Evolutionary conservation across 2,329 filamentous ascomycete species (phyloP).

Genomic region (Pezicula carpinea): DNA sequence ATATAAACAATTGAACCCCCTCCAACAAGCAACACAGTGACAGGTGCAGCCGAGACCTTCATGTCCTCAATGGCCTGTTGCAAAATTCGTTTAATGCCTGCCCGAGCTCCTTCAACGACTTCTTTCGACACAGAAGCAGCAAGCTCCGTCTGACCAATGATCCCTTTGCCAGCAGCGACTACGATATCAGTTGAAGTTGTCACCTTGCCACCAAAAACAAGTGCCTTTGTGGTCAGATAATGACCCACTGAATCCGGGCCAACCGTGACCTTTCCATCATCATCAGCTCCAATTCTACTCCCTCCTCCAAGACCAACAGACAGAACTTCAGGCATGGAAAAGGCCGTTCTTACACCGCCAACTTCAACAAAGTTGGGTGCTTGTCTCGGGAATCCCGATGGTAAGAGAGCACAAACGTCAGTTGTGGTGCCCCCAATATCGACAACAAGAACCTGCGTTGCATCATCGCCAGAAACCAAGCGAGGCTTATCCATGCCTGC

Average conservation of each 20-base stretch:
- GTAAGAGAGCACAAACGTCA: constrained; percentile 48
- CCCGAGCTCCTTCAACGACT: background rate
- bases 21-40: constrained; percentile 49
- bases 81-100: constrained; percentile 40
- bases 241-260: constrained; percentile 51
- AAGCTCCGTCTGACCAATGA: constrained; percentile 13
- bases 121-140: background rate
- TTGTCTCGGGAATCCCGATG: constrained; percentile 52
- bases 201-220: constrained; percentile 46
- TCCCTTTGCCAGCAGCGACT: constrained; percentile 10
- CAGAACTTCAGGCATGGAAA: constrained; percentile 47
- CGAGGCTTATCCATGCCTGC: background rate
- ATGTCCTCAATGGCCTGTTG: constrained; percentile 47
- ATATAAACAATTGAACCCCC: constrained; percentile 48
- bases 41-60: constrained; percentile 45
- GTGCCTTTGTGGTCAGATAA: constrained; percentile 39
- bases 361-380: constrained; percentile 50
- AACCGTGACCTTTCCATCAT: constrained; percentile 31
- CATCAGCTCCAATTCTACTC: background rate
- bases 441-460: constrained; percentile 33
- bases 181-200: constrained; percentile 49
- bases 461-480: background rate
- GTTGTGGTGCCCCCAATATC: constrained; percentile 56
- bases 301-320: constrained; percentile 52
- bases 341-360: constrained; percentile 51